These are phyloP conservation scores for Gynochthodes officinalis DNA, from an alignment of 257 asterid species.

Conservation along the genomic window DNA sequence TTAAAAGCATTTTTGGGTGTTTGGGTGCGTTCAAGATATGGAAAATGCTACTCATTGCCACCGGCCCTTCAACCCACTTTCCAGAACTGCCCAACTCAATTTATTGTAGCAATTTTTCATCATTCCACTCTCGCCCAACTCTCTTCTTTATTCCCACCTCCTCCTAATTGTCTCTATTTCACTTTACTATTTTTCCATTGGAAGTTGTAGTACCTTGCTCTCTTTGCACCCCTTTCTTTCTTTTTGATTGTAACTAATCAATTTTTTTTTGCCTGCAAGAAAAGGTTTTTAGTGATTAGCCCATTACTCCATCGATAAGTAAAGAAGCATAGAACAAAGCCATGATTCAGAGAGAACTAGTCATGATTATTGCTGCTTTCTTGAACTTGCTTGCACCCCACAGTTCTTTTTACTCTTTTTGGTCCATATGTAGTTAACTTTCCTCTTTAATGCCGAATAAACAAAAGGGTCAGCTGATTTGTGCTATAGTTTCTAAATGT, in stretches of 20 bases:
- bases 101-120: conserved; percentile 10
- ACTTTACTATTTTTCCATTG: conserved; percentile 16
- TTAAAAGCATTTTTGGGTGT: conserved; percentile 13
- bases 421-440: conserved; percentile 8
- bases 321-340: conserved; percentile 39
- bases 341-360: conserved; percentile 32
- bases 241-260: conserved; percentile 10
- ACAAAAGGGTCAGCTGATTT: conserved; percentile 20
- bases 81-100: background rate
- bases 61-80: background rate
- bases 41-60: background rate
- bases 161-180: too few species aligned
- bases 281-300: background rate
- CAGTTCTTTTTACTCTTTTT: conserved; percentile 20
- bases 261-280: background rate
- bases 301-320: conserved; percentile 33
- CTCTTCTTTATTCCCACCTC: background rate
- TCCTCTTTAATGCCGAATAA: background rate
- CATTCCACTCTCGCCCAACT: conserved; percentile 12
- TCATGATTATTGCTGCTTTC: conserved; percentile 37
- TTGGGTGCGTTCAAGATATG: conserved; percentile 13
- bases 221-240: conserved; percentile 24
- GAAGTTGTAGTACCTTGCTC: conserved; percentile 18
- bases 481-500: conserved; percentile 17
- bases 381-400: conserved; percentile 42